Evolutionary conservation across 768 basidiomycete genomes (phyloP).

Genomic region (Leccinum variicolor): DNA sequence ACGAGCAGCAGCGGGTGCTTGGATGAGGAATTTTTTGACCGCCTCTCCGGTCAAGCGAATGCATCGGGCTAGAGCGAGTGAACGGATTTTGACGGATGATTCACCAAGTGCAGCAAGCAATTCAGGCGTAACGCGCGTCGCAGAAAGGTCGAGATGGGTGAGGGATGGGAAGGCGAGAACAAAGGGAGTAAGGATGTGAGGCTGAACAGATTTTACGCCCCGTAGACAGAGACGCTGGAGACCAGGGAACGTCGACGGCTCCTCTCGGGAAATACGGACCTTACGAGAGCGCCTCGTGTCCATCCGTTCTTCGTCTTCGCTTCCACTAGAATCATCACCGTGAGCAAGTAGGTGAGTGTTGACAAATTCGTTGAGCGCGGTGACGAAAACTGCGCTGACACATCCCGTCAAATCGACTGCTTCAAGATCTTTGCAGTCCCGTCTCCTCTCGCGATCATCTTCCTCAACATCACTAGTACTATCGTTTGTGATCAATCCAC

Average conservation of each 20-base stretch:
- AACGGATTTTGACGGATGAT: slow-evolving; percentile 68
- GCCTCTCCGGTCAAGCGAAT: slow-evolving; percentile 77
- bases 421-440: slow-evolving; percentile 74
- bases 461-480: slow-evolving; percentile 56
- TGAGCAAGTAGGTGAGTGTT: slow-evolving; percentile 51
- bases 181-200: slow-evolving; percentile 67
- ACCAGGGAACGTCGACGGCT: slow-evolving; percentile 61
- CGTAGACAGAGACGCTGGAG: slow-evolving; percentile 78
- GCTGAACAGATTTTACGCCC: slow-evolving; percentile 74
- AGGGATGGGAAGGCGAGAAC: slow-evolving; percentile 81
- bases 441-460: slow-evolving; percentile 70
- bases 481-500: slow-evolving; percentile 46
- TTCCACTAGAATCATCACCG: slow-evolving; percentile 42
- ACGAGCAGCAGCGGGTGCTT: slow-evolving; percentile 57
- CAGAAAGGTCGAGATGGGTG: slow-evolving; percentile 88
- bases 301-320: slow-evolving; percentile 35
- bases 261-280: slow-evolving; percentile 37
- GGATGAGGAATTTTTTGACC: slow-evolving; percentile 68
- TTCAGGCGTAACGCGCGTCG: slow-evolving; percentile 77
- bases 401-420: slow-evolving; percentile 95
- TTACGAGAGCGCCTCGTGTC: slow-evolving; percentile 34
- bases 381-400: slow-evolving; percentile 86
- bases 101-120: slow-evolving; percentile 65
- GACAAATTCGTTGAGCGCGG: slow-evolving; percentile 82
- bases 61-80: slow-evolving; percentile 84